Conservation (phyloP, 192 early-diverging fungal species). For the Mortierella claussenii region DNA sequence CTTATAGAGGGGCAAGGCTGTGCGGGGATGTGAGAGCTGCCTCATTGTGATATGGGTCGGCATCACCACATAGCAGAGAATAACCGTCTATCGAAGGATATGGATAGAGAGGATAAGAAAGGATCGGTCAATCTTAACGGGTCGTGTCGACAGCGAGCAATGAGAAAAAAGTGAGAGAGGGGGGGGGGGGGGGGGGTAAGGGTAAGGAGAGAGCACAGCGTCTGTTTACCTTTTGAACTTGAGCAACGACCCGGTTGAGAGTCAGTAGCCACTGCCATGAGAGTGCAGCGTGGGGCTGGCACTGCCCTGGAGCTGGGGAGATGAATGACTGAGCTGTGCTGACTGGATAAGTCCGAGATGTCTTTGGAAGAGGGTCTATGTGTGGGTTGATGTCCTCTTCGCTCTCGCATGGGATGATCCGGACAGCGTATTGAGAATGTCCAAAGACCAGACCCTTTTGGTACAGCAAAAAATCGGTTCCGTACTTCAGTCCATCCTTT, state of each 20-base stretch:
- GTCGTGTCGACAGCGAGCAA: no score
- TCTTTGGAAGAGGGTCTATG: no score
- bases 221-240: constrained; percentile 70
- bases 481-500: constrained; percentile 86
- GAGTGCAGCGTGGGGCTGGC: constrained; percentile 8
- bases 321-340: not conserved
- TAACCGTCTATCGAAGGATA: constrained; percentile 38
- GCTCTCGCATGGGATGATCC: constrained; percentile 2
- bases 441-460: constrained; percentile 64
- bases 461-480: constrained; percentile 78
- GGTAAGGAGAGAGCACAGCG: no score
- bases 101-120: not conserved
- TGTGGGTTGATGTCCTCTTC: not conserved
- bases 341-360: no score
- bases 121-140: not conserved
- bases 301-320: constrained; percentile 22
- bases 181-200: no score
- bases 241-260: constrained; percentile 63
- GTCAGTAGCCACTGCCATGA: constrained; percentile 64
- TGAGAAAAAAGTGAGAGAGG: no score
- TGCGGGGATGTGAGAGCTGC: constrained; percentile 27
- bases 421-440: constrained; percentile 61
- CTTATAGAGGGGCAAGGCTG: constrained; percentile 23
- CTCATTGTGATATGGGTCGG: constrained; percentile 17
- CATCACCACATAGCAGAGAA: constrained; percentile 59